phyloP scores from a whole-genome alignment of 2,329 filamentous ascomycete species.

The Pezicula neosporulosa region DNA sequence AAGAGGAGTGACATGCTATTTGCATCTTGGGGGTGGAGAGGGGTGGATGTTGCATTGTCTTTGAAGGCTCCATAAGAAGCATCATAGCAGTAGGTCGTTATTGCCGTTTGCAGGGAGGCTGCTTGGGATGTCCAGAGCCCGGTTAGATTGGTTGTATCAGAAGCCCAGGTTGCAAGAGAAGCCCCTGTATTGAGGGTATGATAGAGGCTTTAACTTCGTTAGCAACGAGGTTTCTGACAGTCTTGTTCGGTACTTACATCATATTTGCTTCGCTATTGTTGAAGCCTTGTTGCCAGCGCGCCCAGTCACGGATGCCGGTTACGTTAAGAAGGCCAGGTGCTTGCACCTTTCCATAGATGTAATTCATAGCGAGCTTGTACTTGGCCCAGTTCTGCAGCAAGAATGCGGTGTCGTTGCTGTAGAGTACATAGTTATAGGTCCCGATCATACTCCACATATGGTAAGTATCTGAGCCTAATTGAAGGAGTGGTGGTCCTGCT shows the following conservation, averaged over 20 bases:
- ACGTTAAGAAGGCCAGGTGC: constrained; percentile 37
- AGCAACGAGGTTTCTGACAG: neutral
- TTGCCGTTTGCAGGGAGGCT: constrained; percentile 22
- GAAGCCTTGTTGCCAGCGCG: constrained; percentile 39
- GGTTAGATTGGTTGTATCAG: constrained; percentile 33
- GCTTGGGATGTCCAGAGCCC: constrained; percentile 27
- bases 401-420: constrained; percentile 40
- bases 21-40: constrained; percentile 55
- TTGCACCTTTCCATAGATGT: constrained; percentile 37
- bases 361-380: constrained; percentile 44
- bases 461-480: constrained; percentile 16
- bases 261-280: constrained; percentile 43
- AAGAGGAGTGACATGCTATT: constrained; percentile 47
- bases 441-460: constrained; percentile 46
- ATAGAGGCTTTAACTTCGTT: constrained; percentile 30
- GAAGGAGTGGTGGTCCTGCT: constrained; percentile 20
- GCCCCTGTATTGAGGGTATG: constrained; percentile 43
- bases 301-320: constrained; percentile 42
- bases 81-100: constrained; percentile 43
- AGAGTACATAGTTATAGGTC: constrained; percentile 48
- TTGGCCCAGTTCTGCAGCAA: constrained; percentile 38
- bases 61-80: constrained; percentile 33
- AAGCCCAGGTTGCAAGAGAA: constrained; percentile 38
- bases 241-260: constrained; percentile 23
- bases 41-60: constrained; percentile 47